Evolutionary conservation across 2,329 filamentous ascomycete species (phyloP).

Genomic region (Clonostachys solani): DNA sequence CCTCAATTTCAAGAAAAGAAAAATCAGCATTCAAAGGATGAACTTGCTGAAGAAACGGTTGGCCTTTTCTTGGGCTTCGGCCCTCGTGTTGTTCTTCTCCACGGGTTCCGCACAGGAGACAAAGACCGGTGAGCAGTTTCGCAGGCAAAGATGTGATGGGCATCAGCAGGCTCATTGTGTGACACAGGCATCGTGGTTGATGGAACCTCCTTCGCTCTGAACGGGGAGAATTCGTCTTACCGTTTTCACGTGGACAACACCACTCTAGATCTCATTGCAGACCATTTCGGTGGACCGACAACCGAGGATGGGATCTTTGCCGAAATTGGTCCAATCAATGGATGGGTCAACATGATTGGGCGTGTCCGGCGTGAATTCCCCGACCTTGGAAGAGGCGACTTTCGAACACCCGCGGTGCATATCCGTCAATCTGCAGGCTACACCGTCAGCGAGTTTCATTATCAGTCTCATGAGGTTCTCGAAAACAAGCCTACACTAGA

Average conservation of each 20-base stretch:
- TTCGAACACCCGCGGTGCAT: slow-evolving; percentile 55
- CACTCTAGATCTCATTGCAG: slow-evolving; percentile 52
- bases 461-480: slow-evolving; percentile 49
- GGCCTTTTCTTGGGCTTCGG: too few species aligned
- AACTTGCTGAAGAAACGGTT: too few species aligned
- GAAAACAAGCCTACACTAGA: slow-evolving; percentile 51
- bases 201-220: slow-evolving; percentile 51
- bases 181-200: slow-evolving; percentile 44
- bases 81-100: too few species aligned
- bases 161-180: too few species aligned
- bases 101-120: too few species aligned
- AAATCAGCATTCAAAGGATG: too few species aligned
- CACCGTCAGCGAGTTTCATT: slow-evolving; percentile 54
- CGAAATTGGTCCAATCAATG: slow-evolving; percentile 28
- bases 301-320: slow-evolving; percentile 41
- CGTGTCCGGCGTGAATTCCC: slow-evolving; percentile 59
- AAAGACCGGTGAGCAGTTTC: too few species aligned
- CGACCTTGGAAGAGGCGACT: slow-evolving; percentile 59
- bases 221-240: slow-evolving; percentile 53
- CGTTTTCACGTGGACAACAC: slow-evolving; percentile 56
- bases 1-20: too few species aligned
- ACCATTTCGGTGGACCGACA: slow-evolving; percentile 56
- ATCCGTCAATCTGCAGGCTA: slow-evolving; percentile 55
- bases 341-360: slow-evolving; percentile 47
- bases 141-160: too few species aligned